These are phyloP conservation scores for Cladophialophora psammophila DNA, from an alignment of 2,329 filamentous ascomycete species.

Conservation along the genomic window DNA sequence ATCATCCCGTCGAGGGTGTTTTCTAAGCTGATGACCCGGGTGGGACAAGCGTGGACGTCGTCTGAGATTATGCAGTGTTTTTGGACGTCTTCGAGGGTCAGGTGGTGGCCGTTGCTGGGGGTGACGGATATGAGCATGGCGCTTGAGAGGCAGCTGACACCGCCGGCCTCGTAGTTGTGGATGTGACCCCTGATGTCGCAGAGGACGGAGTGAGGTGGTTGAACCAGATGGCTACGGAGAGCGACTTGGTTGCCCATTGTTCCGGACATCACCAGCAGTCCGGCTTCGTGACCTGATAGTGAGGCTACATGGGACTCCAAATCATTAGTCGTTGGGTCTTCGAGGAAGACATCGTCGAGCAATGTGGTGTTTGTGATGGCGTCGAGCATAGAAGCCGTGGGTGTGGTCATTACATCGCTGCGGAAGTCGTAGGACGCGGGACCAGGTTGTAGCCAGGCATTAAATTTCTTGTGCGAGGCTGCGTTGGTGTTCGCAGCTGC, in stretches of 20 bases:
- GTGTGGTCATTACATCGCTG: slow-evolving; percentile 73
- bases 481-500: slow-evolving; percentile 20
- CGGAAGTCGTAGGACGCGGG: slow-evolving; percentile 42
- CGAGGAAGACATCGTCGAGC: slow-evolving; percentile 81
- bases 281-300: slow-evolving; percentile 77
- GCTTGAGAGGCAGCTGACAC: slow-evolving; percentile 73
- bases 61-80: slow-evolving; percentile 69
- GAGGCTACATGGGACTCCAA: slow-evolving; percentile 77
- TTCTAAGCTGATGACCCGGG: slow-evolving; percentile 80
- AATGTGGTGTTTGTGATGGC: slow-evolving; percentile 78
- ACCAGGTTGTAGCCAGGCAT: slow-evolving; percentile 39
- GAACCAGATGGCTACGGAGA: slow-evolving; percentile 76
- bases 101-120: slow-evolving; percentile 73
- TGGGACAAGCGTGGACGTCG: slow-evolving; percentile 80
- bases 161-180: slow-evolving; percentile 68
- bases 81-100: slow-evolving; percentile 79
- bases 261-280: slow-evolving; percentile 82
- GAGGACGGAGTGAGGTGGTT: slow-evolving; percentile 81
- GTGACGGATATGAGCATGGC: slow-evolving; percentile 72
- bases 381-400: slow-evolving; percentile 79
- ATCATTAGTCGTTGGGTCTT: slow-evolving; percentile 78
- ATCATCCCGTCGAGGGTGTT: slow-evolving; percentile 84
- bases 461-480: slow-evolving; percentile 25
- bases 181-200: slow-evolving; percentile 83
- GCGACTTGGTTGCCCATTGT: slow-evolving; percentile 95